Base-by-base conservation (phyloP, 768 basidiomycete genomes). In the Cyathus striatus region DNA sequence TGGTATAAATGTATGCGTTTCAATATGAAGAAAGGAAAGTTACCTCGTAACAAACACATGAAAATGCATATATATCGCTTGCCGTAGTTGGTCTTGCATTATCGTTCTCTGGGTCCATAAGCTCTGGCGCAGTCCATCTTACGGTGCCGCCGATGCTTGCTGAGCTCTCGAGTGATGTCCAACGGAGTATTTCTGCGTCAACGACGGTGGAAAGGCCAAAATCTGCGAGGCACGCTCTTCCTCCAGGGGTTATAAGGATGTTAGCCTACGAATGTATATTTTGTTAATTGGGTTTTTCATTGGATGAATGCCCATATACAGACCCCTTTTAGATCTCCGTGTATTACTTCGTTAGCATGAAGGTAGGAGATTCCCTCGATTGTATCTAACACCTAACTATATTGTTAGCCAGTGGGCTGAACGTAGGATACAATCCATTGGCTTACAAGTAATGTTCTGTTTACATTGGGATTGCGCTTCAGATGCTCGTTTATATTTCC, bases 311-410 rank as follows among this genome's bases (percentile, higher is more conserved):
- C 30, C 30, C 17, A 12, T 16, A 5, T 32, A 32, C 30, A 13
- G 12, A 32, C 30, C 30, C 30, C 30, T 32, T 32, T 32, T 16
- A 75, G 56, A 38, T 76, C 72, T 1, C 72, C 72, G 39, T 72
- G 75, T 12, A 73, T 57, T 21, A 75, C 59, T 6, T 57, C 50
- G 34, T 55, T 47, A 12, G 49, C 49, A 42, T 68, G 68, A 16
- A 69, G 50, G 48, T 68, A 66, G 1, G 46, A 38, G 4, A 68
- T 44, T 1, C 66, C 68, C 14, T 45, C 42, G 1, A 61, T 61
- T 6, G 67, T 53, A 37, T 66, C 67, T 5, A 48, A 51, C n/a
- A 60, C 38, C 66, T 66, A 22, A 17, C 10, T 20, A n/a, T 25
- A 38, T 26, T 18, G 34, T n/a, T n/a, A n/a, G n/a, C n/a, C n/a